Conservation (phyloP, 2,329 filamentous ascomycete species). For the Aspergillus neoniger region DNA sequence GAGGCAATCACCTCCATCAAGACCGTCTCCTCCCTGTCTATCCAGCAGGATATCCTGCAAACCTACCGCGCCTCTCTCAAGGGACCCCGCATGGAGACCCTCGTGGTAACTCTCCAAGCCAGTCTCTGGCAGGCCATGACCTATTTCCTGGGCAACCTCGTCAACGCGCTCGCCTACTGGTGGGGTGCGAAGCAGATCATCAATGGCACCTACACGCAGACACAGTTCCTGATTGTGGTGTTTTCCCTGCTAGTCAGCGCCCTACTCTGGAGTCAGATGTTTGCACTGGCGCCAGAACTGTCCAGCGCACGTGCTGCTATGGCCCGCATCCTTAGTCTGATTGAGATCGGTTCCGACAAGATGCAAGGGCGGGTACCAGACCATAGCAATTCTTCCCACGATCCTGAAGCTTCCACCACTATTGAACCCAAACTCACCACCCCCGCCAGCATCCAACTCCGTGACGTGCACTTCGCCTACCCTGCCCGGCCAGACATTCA, state of each 20-base stretch:
- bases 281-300: slow-evolving; percentile 74
- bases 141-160: slow-evolving; percentile 59
- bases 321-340: slow-evolving; percentile 55
- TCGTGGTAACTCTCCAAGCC: slow-evolving; percentile 50
- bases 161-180: slow-evolving; percentile 78
- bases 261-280: slow-evolving; percentile 72
- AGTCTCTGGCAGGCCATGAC: slow-evolving; percentile 50
- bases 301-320: slow-evolving; percentile 65
- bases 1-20: slow-evolving; percentile 57
- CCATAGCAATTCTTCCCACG: background rate
- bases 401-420: slow-evolving; percentile 6
- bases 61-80: slow-evolving; percentile 50
- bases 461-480: slow-evolving; percentile 65
- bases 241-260: slow-evolving; percentile 71
- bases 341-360: slow-evolving; percentile 39
- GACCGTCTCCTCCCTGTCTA: slow-evolving; percentile 53
- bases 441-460: slow-evolving; percentile 54
- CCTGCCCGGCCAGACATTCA: slow-evolving; percentile 62
- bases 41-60: slow-evolving; percentile 52
- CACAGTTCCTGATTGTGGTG: slow-evolving; percentile 74
- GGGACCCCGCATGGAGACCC: slow-evolving; percentile 52
- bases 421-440: background rate
- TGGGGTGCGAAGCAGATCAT: slow-evolving; percentile 74
- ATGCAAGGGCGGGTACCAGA: slow-evolving; percentile 27
- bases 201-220: slow-evolving; percentile 64